phyloP scores from a whole-genome alignment of 129 eudicot genomes.

The Flaveria ramosissima region DNA sequence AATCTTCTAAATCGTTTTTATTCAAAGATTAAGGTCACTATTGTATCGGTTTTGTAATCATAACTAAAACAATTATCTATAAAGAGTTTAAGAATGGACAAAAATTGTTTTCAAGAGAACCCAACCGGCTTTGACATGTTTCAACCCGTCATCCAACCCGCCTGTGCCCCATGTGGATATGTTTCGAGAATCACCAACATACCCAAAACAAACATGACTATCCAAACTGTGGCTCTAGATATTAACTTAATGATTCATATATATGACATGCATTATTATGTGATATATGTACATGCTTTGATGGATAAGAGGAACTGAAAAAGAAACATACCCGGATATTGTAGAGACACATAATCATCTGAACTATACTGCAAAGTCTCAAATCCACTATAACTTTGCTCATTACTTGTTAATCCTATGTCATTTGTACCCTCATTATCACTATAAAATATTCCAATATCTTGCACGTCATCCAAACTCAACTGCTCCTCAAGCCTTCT shows the following conservation, averaged over 20 bases:
- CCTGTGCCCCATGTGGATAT: not conserved
- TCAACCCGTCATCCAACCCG: not conserved
- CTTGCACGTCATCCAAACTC: slow-evolving; percentile 62
- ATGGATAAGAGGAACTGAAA: slow-evolving; percentile 28
- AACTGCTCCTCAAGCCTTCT: slow-evolving; percentile 66
- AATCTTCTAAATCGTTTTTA: not conserved
- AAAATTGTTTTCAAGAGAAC: not conserved
- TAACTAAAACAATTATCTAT: not conserved
- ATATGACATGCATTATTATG: not conserved
- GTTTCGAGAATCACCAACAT: not conserved
- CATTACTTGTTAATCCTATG: slow-evolving; percentile 34
- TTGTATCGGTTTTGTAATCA: not conserved
- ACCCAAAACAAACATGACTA: slow-evolving; percentile 17
- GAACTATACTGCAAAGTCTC: slow-evolving; percentile 38
- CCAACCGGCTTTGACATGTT: not conserved
- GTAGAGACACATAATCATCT: slow-evolving; percentile 39
- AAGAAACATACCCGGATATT: slow-evolving; percentile 51
- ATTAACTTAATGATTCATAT: slow-evolving; percentile 3
- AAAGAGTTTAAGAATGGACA: not conserved
- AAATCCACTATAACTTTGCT: slow-evolving; percentile 38
- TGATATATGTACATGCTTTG: slow-evolving; percentile 11
- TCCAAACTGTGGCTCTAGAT: not conserved
- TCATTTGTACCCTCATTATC: slow-evolving; percentile 47
- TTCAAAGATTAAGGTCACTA: not conserved
- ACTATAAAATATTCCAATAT: slow-evolving; percentile 32